Conservation (phyloP, 495 filamentous ascomycete species). For the Hypoxylon perforatum region DNA sequence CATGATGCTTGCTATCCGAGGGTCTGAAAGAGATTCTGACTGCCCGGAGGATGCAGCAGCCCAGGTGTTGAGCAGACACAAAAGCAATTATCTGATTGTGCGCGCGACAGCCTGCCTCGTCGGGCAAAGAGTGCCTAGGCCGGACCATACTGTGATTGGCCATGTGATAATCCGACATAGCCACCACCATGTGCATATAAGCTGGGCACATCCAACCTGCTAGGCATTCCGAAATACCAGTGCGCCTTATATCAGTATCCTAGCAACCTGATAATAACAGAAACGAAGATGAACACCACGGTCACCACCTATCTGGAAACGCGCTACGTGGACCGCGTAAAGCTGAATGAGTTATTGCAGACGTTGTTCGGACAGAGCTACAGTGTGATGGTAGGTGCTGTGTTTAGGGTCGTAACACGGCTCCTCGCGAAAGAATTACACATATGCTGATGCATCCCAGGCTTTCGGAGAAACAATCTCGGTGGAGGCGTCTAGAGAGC, state of each 20-base stretch:
- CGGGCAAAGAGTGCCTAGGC: no score
- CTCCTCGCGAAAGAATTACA: neutral
- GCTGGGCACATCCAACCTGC: no score
- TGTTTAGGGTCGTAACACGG: neutral
- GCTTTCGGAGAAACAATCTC: conserved; percentile 13
- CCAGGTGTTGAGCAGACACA: no score
- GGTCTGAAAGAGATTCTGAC: no score
- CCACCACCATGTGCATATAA: no score
- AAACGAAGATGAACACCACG: neutral
- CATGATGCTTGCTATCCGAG: no score
- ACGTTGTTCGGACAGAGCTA: conserved; percentile 7
- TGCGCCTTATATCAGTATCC: neutral
- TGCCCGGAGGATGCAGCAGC: no score
- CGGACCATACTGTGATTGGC: no score
- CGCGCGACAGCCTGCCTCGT: no score
- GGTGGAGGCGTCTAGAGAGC: conserved; percentile 16
- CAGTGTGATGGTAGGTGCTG: conserved; percentile 5
- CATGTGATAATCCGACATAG: no score
- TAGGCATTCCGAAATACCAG: no score
- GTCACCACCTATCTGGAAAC: conserved; percentile 5
- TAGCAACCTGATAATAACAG: neutral
- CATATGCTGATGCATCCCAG: conserved; percentile 6
- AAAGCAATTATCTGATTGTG: no score
- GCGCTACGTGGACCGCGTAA: conserved; percentile 7
- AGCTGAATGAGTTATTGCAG: conserved; percentile 9